A percentile compares a stretch with the other conserved stretches of the same genome.
Conservation (phyloP, 345 rosid species). For the Eucalyptus albens region DNA sequence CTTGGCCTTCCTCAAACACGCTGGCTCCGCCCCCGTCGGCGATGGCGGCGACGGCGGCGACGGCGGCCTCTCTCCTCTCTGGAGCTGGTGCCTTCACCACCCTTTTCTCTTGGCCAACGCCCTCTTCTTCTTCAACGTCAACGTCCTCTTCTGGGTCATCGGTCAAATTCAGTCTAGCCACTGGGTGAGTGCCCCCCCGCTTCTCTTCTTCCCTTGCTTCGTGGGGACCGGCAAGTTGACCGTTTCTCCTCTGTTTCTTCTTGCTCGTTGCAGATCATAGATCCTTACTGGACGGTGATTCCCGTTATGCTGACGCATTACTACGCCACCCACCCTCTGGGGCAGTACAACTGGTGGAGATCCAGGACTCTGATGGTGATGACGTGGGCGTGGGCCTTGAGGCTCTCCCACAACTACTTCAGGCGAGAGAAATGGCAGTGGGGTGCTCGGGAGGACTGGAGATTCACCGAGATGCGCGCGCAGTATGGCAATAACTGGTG, state of each 20-base stretch:
- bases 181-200: slow-evolving; percentile 36
- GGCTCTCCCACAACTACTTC: slow-evolving; percentile 82
- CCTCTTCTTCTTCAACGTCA: slow-evolving; percentile 90
- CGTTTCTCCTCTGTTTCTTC: neutral
- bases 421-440: slow-evolving; percentile 96
- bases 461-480: slow-evolving; percentile 68
- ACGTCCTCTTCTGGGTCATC: slow-evolving; percentile 83
- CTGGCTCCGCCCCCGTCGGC: neutral
- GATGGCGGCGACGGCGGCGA: neutral
- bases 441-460: slow-evolving; percentile 98
- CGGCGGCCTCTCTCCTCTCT: slow-evolving; percentile 7
- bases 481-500: slow-evolving; percentile 90
- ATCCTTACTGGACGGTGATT: slow-evolving; percentile 89
- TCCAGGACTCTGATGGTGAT: slow-evolving; percentile 43
- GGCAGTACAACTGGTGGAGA: slow-evolving; percentile 45
- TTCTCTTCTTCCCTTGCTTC: neutral
- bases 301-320: slow-evolving; percentile 74
- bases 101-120: slow-evolving; percentile 71
- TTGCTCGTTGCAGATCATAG: slow-evolving; percentile 56
- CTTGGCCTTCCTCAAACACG: slow-evolving; percentile 38
- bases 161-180: slow-evolving; percentile 65
- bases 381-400: slow-evolving; percentile 77
- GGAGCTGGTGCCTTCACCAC: slow-evolving; percentile 69
- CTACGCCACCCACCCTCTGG: slow-evolving; percentile 68
- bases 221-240: neutral